Percentiles rank a stretch among this genome's conserved stretches.
Conservation (phyloP, 768 basidiomycete species). For the Pisolithus marmoratus region DNA sequence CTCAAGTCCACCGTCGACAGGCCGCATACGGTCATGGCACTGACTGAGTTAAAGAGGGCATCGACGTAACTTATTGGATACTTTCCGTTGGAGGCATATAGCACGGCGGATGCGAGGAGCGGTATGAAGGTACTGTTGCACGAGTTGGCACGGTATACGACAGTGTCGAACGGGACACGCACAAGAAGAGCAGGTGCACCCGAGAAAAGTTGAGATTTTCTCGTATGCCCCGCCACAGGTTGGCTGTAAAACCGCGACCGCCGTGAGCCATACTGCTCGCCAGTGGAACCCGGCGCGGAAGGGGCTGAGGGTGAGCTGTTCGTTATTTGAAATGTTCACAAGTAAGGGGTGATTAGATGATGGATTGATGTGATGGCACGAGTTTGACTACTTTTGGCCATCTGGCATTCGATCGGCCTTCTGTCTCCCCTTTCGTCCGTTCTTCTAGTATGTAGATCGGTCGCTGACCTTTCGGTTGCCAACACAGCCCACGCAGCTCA, state of each 20-base stretch:
- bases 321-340: too few species aligned
- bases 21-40: slow-evolving; percentile 77
- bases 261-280: neutral
- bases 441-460: too few species aligned
- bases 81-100: slow-evolving; percentile 78
- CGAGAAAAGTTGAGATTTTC: slow-evolving; percentile 65
- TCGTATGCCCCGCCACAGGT: slow-evolving; percentile 23
- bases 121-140: slow-evolving; percentile 63
- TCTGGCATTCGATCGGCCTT: too few species aligned
- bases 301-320: too few species aligned
- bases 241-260: neutral
- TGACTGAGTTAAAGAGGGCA: slow-evolving; percentile 70
- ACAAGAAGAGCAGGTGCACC: slow-evolving; percentile 59
- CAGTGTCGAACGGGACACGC: slow-evolving; percentile 18
- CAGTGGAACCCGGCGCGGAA: too few species aligned
- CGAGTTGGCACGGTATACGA: neutral
- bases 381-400: too few species aligned
- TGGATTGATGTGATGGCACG: too few species aligned
- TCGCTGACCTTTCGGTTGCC: too few species aligned
- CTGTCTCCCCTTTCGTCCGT: too few species aligned
- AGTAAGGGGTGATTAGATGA: too few species aligned
- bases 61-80: slow-evolving; percentile 72
- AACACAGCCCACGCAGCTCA: too few species aligned
- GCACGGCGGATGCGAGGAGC: slow-evolving; percentile 69
- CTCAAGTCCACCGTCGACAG: slow-evolving; percentile 66